Base-by-base conservation (phyloP, 257 asterid genomes). In the Cinchona pubescens region DNA sequence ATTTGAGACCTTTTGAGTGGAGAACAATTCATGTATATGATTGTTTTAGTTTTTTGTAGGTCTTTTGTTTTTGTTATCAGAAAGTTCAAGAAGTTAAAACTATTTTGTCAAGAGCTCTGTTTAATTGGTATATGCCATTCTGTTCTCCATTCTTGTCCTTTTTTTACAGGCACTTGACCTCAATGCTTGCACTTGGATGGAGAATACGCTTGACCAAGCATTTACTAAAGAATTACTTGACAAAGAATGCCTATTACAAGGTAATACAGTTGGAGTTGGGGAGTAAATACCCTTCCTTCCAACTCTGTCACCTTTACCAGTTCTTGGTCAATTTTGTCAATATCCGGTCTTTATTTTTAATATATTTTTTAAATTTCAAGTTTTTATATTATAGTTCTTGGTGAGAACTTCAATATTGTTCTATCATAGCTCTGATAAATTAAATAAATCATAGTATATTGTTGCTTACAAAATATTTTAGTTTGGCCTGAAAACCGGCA, bases 141-240 rank as follows among this genome's bases (percentile, higher is more conserved):
- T n/a, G n/a, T 64, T 37, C 59, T 9, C 18, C 16, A 25, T 37
- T 37, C 38, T 8, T 34, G 43, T 74, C 43, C 18, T 37, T 35
- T 72, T 21, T 66, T 42, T 65, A 38, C 86, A 95, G 99, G 89
- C 88, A 92, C 86, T 90, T 95, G 85, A 95, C 97, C 34, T 69
- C 90, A 55, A 80, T 85, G 87, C 94, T 95, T 81, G 99, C 99
- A 38, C 96, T 95, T 84, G 99, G 97, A 82, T 95, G 99, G 99
- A 92, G 98, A 76, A 95, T 92, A 83, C 96, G 99, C 71, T 84
- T 95, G 78, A 92, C 99, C 78, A 89, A 88, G 83, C 97, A 95
- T 87, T 82, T 95, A 58, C 88, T 92, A 60, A 90, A 81, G 79
- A 90, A 87, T 81, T 95, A 92, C 86, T 83, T 95, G 71, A 88